Evolutionary conservation across 768 basidiomycete species (phyloP), one percentile per base, ranked within the genome.

Genomic region (Termitomyces sp.): DNA sequence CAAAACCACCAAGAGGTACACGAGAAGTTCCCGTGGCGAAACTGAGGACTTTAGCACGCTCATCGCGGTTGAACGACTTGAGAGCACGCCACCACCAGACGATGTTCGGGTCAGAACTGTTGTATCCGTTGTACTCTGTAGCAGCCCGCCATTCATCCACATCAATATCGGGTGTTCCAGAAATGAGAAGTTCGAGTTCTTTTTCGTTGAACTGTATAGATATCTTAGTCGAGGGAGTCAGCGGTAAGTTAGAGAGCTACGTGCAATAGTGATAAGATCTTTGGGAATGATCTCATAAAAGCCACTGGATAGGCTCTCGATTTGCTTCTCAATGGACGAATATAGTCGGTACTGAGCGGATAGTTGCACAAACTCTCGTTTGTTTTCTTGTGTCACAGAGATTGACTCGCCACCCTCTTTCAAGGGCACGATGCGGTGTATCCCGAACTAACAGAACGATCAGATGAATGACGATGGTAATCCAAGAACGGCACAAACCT

Each of bases 81-180:
- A 99, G 81, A 2, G 96, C 96, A 61, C 97, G 83, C 97, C 97
- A 99, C 89, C 94, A 98, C 95, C 95, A 99, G 28, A 91, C 87
- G 58, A 98, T 94, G 65, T 96, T 94, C 6, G 96, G 92, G 69
- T 99, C 95, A 3, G 89, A 90, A 64, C 88, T 82, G 6, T 80
- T 83, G 69, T 92, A 94, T 46, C 91, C 90, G 60, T 88, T 91
- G 73, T 94, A 93, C 66, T 94, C 93, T 3, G 91, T 94, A 12
- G 91, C 91, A 16, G 89, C 86, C 52, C 91, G 84, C 93, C 94
- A 95, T 71, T 98, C 97, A 68, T 99, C 97, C 2, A 98, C 93
- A 63, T 98, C 95, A 61, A 99, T 94, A 62, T 96, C 94, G n/a
- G 97, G 96, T 19, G 96, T 94, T 25, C 97, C 97, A 4, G 93